Conservation (phyloP, 306 rosid species). For the Quercus glauca region DNA sequence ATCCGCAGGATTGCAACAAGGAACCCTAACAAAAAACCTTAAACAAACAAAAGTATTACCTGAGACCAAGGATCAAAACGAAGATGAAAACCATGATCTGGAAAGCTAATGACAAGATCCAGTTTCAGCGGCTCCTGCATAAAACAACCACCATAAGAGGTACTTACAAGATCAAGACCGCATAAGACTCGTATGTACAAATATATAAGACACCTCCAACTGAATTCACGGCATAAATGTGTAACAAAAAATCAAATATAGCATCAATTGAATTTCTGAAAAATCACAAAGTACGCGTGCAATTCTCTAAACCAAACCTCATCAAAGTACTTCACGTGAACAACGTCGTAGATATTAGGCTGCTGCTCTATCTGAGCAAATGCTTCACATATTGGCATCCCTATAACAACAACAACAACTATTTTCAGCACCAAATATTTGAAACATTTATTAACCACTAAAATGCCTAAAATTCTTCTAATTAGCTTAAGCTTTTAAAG, state of each 20-base stretch:
- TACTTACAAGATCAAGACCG: background rate
- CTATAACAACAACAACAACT: constrained; percentile 31
- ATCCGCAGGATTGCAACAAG: background rate
- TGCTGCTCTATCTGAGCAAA: constrained; percentile 92
- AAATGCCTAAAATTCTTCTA: constrained; percentile 11
- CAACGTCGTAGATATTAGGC: constrained; percentile 91
- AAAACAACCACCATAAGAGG: background rate
- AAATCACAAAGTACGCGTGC: background rate
- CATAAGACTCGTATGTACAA: background rate
- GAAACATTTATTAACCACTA: too few species aligned
- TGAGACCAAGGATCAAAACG: constrained; percentile 99
- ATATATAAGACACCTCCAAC: background rate
- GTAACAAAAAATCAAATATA: background rate
- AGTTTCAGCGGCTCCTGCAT: constrained; percentile 83
- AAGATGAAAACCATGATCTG: constrained; percentile 97
- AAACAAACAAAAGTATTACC: constrained; percentile 34
- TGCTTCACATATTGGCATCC: constrained; percentile 97
- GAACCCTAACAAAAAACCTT: background rate
- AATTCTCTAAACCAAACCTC: constrained; percentile 57
- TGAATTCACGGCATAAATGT: background rate
- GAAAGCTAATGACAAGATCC: constrained; percentile 93
- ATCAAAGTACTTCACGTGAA: constrained; percentile 88
- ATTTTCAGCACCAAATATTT: background rate
- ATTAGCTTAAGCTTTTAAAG: constrained; percentile 2
- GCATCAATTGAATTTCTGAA: background rate